phyloP scores from a whole-genome alignment of 1,284 basidiomycete genomes.

The Tilletia walkeri region DNA sequence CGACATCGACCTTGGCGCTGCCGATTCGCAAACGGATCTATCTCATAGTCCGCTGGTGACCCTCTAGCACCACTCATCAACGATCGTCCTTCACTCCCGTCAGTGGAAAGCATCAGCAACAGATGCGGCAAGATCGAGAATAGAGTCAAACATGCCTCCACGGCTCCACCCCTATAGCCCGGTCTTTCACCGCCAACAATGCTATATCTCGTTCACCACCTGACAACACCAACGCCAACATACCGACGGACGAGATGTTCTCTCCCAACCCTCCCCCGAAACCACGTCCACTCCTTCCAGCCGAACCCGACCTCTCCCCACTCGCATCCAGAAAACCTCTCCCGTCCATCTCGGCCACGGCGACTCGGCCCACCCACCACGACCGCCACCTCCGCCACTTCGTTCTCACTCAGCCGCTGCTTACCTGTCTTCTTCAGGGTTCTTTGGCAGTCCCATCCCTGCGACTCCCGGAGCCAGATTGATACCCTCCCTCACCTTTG shows the following conservation, averaged over 20 bases:
- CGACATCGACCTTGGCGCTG: too few species aligned
- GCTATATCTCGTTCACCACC: background rate
- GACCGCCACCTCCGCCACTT: background rate
- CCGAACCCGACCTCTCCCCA: background rate
- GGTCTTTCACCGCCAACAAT: background rate
- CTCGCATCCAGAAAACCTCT: background rate
- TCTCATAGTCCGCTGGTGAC: too few species aligned
- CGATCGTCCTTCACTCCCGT: too few species aligned
- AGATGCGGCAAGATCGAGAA: background rate
- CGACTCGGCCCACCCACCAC: background rate
- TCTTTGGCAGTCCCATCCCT: background rate
- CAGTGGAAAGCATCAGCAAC: too few species aligned
- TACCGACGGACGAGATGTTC: background rate
- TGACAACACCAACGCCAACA: background rate
- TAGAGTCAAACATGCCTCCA: background rate
- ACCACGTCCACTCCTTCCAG: background rate
- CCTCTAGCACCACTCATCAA: too few species aligned
- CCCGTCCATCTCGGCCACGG: background rate
- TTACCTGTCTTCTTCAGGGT: background rate
- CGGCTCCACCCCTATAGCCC: too few species aligned
- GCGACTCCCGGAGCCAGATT: constrained; percentile 68
- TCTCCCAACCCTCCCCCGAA: background rate
- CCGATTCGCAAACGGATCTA: too few species aligned
- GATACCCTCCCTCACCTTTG: constrained; percentile 86
- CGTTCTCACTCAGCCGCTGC: constrained; percentile 7